Percentiles rank a stretch among this genome's conserved stretches.
Evolutionary conservation across 345 rosid species (phyloP).

Genomic region (Lepidium africanum): DNA sequence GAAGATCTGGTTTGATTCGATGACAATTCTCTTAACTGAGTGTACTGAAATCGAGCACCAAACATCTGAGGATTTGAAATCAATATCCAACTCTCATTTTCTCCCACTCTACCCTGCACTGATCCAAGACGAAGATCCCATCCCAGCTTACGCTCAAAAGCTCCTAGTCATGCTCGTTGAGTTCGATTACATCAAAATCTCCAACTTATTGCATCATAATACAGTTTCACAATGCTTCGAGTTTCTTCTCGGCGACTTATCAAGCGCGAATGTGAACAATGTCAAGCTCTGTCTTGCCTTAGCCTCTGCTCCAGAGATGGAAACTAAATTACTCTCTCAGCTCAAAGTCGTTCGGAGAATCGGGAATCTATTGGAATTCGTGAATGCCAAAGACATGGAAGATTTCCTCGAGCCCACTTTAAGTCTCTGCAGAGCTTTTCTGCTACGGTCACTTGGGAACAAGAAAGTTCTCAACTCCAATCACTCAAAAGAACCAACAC

Average conservation of each 20-base stretch:
- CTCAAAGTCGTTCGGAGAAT: constrained; percentile 73
- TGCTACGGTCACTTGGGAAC: constrained; percentile 51
- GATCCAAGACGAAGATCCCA: constrained; percentile 96
- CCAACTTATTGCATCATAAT: constrained; percentile 70
- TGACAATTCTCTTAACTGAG: constrained; percentile 67
- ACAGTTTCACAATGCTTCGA: constrained; percentile 87
- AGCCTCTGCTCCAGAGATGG: constrained; percentile 96
- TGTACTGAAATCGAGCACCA: constrained; percentile 44
- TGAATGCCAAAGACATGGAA: constrained; percentile 86
- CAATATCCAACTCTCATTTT: constrained; percentile 73
- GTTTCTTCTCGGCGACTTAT: constrained; percentile 82
- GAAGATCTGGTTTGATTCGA: constrained; percentile 77
- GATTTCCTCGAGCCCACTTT: constrained; percentile 93
- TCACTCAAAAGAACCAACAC: constrained; percentile 51
- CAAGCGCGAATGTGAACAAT: constrained; percentile 82
- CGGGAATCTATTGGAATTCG: constrained; percentile 85
- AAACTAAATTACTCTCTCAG: constrained; percentile 75
- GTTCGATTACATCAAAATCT: constrained; percentile 55
- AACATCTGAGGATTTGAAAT: constrained; percentile 49
- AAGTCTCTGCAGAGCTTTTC: constrained; percentile 71
- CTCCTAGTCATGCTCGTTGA: constrained; percentile 93
- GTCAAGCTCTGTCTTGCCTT: constrained; percentile 86
- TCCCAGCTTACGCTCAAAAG: constrained; percentile 94
- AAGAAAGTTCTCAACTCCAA: constrained; percentile 36
- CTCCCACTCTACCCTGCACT: constrained; percentile 90